These are phyloP conservation scores for Acidiella bohemica DNA, from an alignment of 495 filamentous ascomycete species.

Conservation along the genomic window DNA sequence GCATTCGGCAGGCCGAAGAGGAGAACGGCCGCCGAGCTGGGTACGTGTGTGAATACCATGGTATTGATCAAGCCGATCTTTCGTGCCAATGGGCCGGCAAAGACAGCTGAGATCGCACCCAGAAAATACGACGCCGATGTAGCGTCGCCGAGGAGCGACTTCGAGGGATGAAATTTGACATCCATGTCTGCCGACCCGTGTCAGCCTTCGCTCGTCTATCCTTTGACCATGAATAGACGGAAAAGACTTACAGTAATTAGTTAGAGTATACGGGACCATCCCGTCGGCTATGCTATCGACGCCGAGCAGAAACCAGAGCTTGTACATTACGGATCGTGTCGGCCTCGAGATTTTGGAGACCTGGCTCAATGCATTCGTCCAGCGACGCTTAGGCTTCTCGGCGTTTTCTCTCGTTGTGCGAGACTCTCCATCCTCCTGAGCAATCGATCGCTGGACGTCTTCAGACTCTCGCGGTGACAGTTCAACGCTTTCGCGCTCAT, in stretches of 20 bases:
- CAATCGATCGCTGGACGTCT: neutral
- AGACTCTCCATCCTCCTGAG: no score
- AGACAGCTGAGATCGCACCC: conserved; percentile 51
- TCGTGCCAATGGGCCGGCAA: conserved; percentile 61
- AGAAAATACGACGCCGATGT: conserved; percentile 56
- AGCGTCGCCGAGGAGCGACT: conserved; percentile 57
- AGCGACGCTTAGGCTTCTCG: neutral
- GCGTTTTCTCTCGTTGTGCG: no score
- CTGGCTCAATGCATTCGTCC: neutral
- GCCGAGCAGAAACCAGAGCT: conserved; percentile 58
- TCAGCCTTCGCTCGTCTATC: no score
- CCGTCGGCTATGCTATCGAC: conserved; percentile 70
- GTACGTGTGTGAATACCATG: conserved; percentile 79
- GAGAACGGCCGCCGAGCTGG: conserved; percentile 57
- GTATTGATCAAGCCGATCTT: conserved; percentile 69
- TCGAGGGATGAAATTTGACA: conserved; percentile 58
- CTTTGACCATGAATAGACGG: no score
- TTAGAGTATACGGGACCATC: conserved; percentile 46
- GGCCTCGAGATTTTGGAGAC: conserved; percentile 14
- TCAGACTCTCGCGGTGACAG: neutral
- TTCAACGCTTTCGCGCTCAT: conserved; percentile 8
- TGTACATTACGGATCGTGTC: conserved; percentile 17
- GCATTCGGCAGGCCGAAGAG: conserved; percentile 51
- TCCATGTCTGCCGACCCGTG: no score
- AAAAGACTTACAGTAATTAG: conserved; percentile 39